Evolutionary conservation across 352 stramenopile genomes (phyloP).

Genomic region (Globisporangium rhizosaccharum): DNA sequence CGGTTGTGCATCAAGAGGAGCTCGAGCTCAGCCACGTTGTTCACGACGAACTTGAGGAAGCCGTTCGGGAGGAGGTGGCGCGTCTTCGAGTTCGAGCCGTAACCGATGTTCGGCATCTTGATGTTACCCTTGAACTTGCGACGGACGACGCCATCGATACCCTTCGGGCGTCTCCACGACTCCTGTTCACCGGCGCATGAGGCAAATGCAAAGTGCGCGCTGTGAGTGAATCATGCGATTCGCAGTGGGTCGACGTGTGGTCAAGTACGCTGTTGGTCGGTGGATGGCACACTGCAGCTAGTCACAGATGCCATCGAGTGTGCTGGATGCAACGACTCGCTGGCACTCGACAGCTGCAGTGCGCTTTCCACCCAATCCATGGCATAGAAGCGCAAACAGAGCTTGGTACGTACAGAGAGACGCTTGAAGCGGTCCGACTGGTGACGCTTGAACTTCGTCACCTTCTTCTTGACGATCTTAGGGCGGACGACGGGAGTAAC

Average conservation of each 20-base stretch:
- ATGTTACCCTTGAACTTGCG: conserved; percentile 99
- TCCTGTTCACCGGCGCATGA: conserved; percentile 26
- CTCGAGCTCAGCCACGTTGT: conserved; percentile 98
- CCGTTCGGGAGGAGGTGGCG: conserved; percentile 97
- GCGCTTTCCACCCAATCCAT: neutral
- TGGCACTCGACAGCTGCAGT: neutral
- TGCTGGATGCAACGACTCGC: too few relatives aligned
- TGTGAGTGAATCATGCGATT: conserved; percentile 1
- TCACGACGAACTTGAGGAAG: conserved; percentile 99
- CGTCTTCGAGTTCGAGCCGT: conserved; percentile 99
- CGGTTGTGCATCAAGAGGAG: conserved; percentile 92
- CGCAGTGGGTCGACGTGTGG: neutral
- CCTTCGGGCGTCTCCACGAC: conserved; percentile 98
- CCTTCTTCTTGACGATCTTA: conserved; percentile 99
- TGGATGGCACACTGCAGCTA: too few relatives aligned
- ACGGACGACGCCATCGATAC: conserved; percentile 99
- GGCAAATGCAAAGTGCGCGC: neutral
- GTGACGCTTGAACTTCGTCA: conserved; percentile 99
- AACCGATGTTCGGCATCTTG: conserved; percentile 98
- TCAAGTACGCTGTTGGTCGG: neutral
- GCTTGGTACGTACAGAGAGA: conserved; percentile 79
- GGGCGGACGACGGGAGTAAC: conserved; percentile 84
- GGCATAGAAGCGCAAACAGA: neutral
- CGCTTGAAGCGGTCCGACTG: conserved; percentile 98
- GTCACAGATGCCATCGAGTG: too few relatives aligned